Evolutionary conservation across 192 early-diverging fungal genomes (phyloP).

Genomic region (Umbelopsis ramanniana): DNA sequence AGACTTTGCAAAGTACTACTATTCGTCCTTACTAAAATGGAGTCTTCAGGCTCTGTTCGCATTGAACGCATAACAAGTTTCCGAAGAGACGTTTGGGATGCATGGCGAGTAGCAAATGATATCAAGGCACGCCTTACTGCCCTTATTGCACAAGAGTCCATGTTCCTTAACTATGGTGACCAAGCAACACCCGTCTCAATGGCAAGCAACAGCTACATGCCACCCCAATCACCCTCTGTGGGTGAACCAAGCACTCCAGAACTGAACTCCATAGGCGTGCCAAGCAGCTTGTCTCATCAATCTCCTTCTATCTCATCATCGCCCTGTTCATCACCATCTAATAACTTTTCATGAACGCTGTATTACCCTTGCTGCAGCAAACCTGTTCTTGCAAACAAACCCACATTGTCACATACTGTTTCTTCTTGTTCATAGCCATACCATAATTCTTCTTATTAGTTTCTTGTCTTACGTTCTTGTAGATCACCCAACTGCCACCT

Average conservation of each 20-base stretch:
- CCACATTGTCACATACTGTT: neutral
- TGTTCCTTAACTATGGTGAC: conserved; percentile 11
- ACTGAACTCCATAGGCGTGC: neutral
- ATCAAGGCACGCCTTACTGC: conserved; percentile 19
- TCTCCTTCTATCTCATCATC: neutral
- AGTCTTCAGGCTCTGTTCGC: neutral
- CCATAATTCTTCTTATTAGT: neutral
- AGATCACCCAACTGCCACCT: neutral
- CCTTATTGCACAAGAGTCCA: conserved; percentile 4
- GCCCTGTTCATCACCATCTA: neutral
- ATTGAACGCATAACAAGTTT: conserved; percentile 31
- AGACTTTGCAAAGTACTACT: conserved; percentile 31
- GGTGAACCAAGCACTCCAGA: neutral
- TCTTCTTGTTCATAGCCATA: conserved; percentile 6
- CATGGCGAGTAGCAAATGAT: conserved; percentile 25
- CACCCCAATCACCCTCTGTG: neutral
- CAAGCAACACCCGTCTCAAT: neutral
- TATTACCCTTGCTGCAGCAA: neutral
- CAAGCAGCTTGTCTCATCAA: neutral
- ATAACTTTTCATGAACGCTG: neutral
- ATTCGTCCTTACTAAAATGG: conserved; percentile 30
- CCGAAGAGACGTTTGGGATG: conserved; percentile 28
- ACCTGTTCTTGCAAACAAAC: neutral
- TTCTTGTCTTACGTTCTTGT: neutral
- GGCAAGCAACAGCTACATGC: neutral